Base-by-base conservation (phyloP, 345 rosid species). In the Isatis tinctoria region DNA sequence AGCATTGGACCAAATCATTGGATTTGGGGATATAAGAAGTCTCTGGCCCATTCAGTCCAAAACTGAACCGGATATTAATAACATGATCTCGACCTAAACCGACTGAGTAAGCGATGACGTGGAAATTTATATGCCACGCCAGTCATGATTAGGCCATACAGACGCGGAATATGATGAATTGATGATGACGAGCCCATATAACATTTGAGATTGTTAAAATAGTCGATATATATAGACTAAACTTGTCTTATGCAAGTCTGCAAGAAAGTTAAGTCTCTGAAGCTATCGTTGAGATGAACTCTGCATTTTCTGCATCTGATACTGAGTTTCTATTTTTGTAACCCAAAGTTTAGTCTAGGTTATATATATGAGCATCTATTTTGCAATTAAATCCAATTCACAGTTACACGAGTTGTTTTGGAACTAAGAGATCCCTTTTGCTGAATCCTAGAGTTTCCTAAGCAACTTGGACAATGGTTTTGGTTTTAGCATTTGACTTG, bases 401-500 rank as follows among this genome's bases (percentile, higher is more conserved):
- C 44, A 62, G 17, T 60, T 74, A 75, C 57, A 64, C 4, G 7
- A 73, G 65, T 67, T 65, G 39, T 41, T 58, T 40, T 40, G 35
- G 5, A 39, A 18, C 17, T 13, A 65, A 11, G 35, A 45, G 39
- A 64, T 41, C 56, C 0, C 63, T 40, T 28, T 59, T 36, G 33
- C n/a, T 54, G 48, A 65, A 30, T 17, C 43, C 14, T 48, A 6
- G 64, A 5, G 22, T 49, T 26, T 36, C 18, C 39, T 83, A 87
- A 28, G 71, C 78, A 65, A 82, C 35, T 56, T 84, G 83, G 45
- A 78, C 83, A 18, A 79, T 84, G 73, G 85, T 89, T 26, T 85
- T 86, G 72, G 85, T 43, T 74, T 78, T 82, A 17, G 78, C 22
- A 13, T 18, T 77, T 22, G 87, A 53, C 73, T 79, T 86, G 18